Conservation (phyloP, 306 rosid species). For the Herpetospermum pedunculosum region DNA sequence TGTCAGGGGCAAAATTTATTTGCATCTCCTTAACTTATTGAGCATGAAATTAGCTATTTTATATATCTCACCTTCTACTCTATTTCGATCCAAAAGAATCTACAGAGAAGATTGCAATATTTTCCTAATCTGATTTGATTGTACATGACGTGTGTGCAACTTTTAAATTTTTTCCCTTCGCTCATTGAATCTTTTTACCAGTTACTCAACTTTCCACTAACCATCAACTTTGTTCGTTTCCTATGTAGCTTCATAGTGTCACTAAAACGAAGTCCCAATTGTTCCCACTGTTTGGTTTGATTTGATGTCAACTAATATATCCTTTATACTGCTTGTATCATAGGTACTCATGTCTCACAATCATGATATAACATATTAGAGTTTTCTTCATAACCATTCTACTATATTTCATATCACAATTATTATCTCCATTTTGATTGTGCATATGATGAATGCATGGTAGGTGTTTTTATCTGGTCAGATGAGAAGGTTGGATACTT, state of each 20-base stretch:
- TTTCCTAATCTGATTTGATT: background rate
- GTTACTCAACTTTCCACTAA: too few relatives aligned
- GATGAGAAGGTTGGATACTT: background rate
- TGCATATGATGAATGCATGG: background rate
- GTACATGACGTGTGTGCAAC: background rate
- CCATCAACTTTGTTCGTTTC: too few relatives aligned
- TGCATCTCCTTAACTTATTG: background rate
- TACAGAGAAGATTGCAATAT: background rate
- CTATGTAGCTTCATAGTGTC: background rate
- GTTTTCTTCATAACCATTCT: background rate
- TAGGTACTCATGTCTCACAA: background rate
- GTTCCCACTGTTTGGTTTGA: background rate
- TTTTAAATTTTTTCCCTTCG: background rate
- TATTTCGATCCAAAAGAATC: background rate
- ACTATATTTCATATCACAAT: background rate
- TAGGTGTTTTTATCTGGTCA: background rate
- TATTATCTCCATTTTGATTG: background rate
- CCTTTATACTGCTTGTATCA: background rate
- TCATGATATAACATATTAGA: background rate
- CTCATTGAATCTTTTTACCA: too few relatives aligned
- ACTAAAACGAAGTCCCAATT: background rate
- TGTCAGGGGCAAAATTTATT: background rate
- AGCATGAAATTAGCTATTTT: background rate
- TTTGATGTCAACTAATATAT: background rate
- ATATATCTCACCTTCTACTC: background rate